phyloP scores from a whole-genome alignment of 2,329 filamentous ascomycete genomes.

The Leptodontidium sp. region DNA sequence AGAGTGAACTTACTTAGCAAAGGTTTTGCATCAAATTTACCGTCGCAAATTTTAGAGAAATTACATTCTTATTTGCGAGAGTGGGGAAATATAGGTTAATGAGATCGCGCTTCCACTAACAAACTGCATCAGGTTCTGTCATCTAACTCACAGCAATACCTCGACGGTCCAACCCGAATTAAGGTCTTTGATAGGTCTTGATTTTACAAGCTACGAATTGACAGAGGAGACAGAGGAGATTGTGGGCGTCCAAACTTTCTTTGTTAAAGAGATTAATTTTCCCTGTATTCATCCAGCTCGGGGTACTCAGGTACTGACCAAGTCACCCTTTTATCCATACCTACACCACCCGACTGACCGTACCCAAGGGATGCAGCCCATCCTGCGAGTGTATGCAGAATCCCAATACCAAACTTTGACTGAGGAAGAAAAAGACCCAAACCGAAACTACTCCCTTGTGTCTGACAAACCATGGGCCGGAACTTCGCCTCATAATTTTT shows the following conservation, averaged over 20 bases:
- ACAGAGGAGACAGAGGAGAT: neutral
- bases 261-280: neutral
- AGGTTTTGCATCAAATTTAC: too few species aligned
- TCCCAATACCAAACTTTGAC: neutral
- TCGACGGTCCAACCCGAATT: too few species aligned
- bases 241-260: too few species aligned
- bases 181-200: too few species aligned
- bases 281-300: neutral
- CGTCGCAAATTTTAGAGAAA: too few species aligned
- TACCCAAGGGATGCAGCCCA: neutral
- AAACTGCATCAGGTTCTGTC: too few species aligned
- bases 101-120: too few species aligned
- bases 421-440: neutral
- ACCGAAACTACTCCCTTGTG: neutral
- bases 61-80: too few species aligned
- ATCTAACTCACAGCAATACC: too few species aligned
- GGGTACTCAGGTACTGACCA: neutral
- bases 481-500: slow-evolving; percentile 10
- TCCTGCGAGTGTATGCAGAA: slow-evolving; percentile 4
- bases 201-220: neutral
- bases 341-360: neutral
- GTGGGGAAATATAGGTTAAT: too few species aligned
- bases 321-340: neutral
- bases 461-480: slow-evolving; percentile 4
- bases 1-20: too few species aligned